Evolutionary conservation across 129 eudicot genomes (phyloP).

Genomic region (carrot (Daucus carota)): DNA sequence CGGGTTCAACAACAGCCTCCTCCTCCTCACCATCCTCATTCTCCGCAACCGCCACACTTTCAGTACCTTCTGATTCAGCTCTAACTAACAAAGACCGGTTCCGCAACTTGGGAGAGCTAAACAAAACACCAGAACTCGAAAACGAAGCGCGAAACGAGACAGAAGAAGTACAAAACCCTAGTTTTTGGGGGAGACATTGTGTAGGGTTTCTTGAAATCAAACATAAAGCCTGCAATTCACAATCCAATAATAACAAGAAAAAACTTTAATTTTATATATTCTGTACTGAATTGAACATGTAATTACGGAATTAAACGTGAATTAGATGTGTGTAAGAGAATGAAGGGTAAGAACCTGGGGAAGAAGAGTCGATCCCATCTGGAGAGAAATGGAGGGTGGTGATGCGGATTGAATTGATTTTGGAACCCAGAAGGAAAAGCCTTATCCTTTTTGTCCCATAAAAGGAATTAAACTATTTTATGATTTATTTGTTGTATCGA

Average conservation of each 20-base stretch:
- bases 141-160: slow-evolving; percentile 17
- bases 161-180: slow-evolving; percentile 25
- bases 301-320: too few species aligned
- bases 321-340: neutral
- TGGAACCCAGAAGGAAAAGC: too few species aligned
- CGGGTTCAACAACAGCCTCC: slow-evolving; percentile 12
- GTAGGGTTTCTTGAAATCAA: slow-evolving; percentile 32
- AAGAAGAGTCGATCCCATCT: too few species aligned
- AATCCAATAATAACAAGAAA: too few species aligned
- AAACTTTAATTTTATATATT: neutral
- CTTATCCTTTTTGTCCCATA: too few species aligned
- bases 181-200: slow-evolving; percentile 22
- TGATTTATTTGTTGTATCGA: too few species aligned
- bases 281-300: neutral
- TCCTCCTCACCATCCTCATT: slow-evolving; percentile 19
- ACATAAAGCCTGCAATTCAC: slow-evolving; percentile 29
- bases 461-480: too few species aligned
- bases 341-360: neutral
- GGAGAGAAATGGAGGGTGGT: too few species aligned
- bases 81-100: slow-evolving; percentile 34
- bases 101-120: slow-evolving; percentile 6
- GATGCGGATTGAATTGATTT: too few species aligned
- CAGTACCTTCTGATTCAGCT: slow-evolving; percentile 36
- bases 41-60: slow-evolving; percentile 7
- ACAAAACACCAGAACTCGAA: slow-evolving; percentile 7